Conservation (phyloP, 441 rosid species). For the Populus hybrid region DNA sequence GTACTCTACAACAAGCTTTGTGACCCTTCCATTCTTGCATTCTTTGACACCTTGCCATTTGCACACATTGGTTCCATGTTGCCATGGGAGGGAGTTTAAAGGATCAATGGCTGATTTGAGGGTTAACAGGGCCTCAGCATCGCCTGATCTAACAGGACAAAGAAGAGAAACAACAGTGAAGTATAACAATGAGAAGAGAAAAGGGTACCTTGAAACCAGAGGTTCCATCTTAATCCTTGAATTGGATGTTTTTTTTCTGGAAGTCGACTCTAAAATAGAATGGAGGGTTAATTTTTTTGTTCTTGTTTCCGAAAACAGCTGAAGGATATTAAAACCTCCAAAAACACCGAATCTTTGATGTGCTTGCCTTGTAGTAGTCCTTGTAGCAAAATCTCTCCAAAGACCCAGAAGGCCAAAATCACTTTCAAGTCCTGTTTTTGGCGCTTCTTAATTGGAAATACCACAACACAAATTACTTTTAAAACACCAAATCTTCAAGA, state of each 20-base stretch:
- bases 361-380: not conserved
- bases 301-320: not conserved
- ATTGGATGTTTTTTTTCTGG: not conserved
- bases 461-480: slow-evolving; percentile 10
- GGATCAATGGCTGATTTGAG: slow-evolving; percentile 76
- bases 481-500: slow-evolving; percentile 5
- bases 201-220: slow-evolving; percentile 32
- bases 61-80: slow-evolving; percentile 51
- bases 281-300: not conserved
- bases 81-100: slow-evolving; percentile 50
- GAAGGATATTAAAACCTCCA: slow-evolving; percentile 18
- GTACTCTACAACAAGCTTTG: slow-evolving; percentile 73
- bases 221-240: slow-evolving; percentile 19
- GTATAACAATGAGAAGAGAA: slow-evolving; percentile 21
- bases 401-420: slow-evolving; percentile 2
- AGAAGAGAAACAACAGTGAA: slow-evolving; percentile 28
- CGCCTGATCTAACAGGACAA: slow-evolving; percentile 53
- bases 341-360: not conserved
- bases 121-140: slow-evolving; percentile 56
- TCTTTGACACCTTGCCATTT: slow-evolving; percentile 73
- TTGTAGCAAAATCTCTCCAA: not conserved
- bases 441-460: slow-evolving; percentile 7
- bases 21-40: slow-evolving; percentile 70
- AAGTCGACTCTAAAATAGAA: not conserved
- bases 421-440: not conserved